These are phyloP conservation scores for Arabidopsis suecica DNA, from an alignment of 345 rosid species.

Conservation along the genomic window DNA sequence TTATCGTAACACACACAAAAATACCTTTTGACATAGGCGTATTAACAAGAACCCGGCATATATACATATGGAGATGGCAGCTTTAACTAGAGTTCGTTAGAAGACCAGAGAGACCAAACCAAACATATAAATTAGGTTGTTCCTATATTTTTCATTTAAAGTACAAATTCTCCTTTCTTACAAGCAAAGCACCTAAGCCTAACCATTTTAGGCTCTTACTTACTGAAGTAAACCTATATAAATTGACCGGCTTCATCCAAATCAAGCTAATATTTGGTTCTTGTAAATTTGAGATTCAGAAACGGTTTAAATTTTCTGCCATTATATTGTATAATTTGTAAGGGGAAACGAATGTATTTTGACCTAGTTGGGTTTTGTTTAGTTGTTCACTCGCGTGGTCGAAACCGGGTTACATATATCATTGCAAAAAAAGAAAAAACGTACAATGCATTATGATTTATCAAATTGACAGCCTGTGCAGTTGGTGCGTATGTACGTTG, in stretches of 20 bases:
- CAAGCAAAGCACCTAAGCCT: slow-evolving; percentile 40
- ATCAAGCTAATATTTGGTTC: background rate
- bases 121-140: slow-evolving; percentile 37
- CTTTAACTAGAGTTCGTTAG: slow-evolving; percentile 18
- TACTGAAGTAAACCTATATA: slow-evolving; percentile 5
- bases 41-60: background rate
- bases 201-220: background rate
- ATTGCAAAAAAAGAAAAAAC: background rate
- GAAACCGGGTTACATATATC: background rate
- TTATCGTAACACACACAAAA: background rate
- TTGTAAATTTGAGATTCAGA: background rate
- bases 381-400: background rate
- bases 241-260: slow-evolving; percentile 7
- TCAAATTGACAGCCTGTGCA: slow-evolving; percentile 35
- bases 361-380: background rate
- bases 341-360: background rate
- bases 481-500: slow-evolving; percentile 28
- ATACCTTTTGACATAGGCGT: background rate
- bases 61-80: slow-evolving; percentile 1
- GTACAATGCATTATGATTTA: slow-evolving; percentile 25
- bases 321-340: background rate
- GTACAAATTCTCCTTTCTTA: slow-evolving; percentile 33
- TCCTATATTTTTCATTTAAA: background rate
- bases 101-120: slow-evolving; percentile 10
- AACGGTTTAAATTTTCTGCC: background rate